Percentiles rank a stretch among this genome's conserved stretches.
These are phyloP conservation scores for Cubamyces sp. DNA, from an alignment of 768 basidiomycete genomes.

Conservation along the genomic window DNA sequence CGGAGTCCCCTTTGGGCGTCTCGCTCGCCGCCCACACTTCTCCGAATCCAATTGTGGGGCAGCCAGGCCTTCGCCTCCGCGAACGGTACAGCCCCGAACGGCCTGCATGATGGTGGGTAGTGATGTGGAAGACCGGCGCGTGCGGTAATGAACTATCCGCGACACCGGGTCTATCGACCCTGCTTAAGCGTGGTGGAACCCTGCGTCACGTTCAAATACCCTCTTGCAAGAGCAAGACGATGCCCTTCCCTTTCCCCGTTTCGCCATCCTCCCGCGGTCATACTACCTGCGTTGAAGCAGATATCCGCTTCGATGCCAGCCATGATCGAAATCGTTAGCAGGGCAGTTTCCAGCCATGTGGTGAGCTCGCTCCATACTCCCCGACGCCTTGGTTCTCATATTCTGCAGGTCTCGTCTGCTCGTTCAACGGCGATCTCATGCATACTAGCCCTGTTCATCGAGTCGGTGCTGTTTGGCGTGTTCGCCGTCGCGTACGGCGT, in stretches of 20 bases:
- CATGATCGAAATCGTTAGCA: slow-evolving; percentile 1
- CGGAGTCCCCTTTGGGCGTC: neutral
- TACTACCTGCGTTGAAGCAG: neutral
- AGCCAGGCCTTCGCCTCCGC: neutral
- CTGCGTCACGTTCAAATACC: neutral
- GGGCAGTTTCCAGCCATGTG: neutral
- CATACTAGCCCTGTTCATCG: slow-evolving; percentile 11
- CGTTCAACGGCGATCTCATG: slow-evolving; percentile 10
- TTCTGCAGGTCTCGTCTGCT: neutral
- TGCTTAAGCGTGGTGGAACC: too few relatives aligned
- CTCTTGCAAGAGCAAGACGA: neutral
- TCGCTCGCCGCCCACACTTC: neutral
- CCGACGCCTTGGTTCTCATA: too few relatives aligned
- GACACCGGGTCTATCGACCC: neutral
- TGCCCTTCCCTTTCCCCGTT: neutral
- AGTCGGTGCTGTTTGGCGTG: slow-evolving; percentile 14
- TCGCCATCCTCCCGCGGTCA: neutral
- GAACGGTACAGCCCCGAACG: neutral
- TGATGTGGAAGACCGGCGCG: neutral
- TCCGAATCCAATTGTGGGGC: neutral
- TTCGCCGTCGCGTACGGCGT: slow-evolving; percentile 11
- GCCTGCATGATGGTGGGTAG: neutral
- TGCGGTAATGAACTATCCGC: neutral
- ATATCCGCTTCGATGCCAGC: neutral
- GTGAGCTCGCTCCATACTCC: neutral